Evolutionary conservation across 208 protist species (phyloP), one percentile per base, ranked within the genome.

Genomic region (Porcisia hertigi): DNA sequence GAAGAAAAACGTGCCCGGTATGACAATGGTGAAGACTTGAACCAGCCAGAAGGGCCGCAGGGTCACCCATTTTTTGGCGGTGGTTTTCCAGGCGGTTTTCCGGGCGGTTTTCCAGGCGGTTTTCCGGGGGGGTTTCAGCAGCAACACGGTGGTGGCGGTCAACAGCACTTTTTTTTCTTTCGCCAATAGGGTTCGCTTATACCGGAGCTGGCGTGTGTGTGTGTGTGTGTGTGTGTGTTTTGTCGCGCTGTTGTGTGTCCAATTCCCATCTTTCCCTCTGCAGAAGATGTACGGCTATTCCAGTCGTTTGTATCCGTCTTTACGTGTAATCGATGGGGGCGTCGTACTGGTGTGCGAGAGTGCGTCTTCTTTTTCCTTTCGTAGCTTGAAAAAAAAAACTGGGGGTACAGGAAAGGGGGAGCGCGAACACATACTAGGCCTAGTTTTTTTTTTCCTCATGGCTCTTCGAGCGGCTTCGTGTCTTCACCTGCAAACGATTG

Each of bases 1-100:
- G 88, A 94, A 49, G 92, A 98, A 66, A 94, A 96, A 80, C 89
- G 94, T 5, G 76, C 82, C 4, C 86, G 90, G 36, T 98, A 98
- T 77, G 95, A 98, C 81, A 91, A 84, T 57, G 95, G 95, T 1
- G 92, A 98, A 70, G 93, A 98, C 66, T 86, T 95, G 39, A 92
- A 80, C 71, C 89, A 96, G 49, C 94, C 89, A 36, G 73, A 81
- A 16, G 89, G 80, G 0, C 85, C 92, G 63, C 59, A 69, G 25
- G 83, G 90, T 52, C 55, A 77, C 14, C 72, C 74, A 18, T 89
- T 75, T 18, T 97, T 88, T 25, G 63, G 55, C 12, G 69, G 71
- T 4, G 65, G 71, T 52, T 81, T 77, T 23, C 63, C 73, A 0
- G 80, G 80, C 43, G 80, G 80, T 53, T 84, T 84, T 62, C 80